Base-by-base conservation (phyloP, 331 rosid species). In the Saraca asoca region DNA sequence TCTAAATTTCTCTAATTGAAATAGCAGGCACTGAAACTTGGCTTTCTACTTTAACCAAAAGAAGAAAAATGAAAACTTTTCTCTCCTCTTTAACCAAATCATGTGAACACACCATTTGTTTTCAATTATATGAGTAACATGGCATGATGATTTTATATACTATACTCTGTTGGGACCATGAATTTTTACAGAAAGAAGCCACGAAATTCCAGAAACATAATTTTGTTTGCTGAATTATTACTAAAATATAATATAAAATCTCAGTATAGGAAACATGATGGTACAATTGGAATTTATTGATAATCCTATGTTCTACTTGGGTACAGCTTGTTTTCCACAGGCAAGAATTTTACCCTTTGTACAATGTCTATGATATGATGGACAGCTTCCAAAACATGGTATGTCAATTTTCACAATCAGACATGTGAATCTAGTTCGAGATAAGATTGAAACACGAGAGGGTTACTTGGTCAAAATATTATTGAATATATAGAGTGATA, bases 31-130 rank as follows among this genome's bases (percentile, higher is more conserved):
- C 11, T 39, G 43, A 39, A 39, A 7, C 11, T 39, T 10, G 2
- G 43, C 11, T 10, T 39, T 7, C 43, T 39, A 37, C 75, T 62
- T 41, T 46, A 44, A 75, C 14, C 60, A 54, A 56, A 68, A 60
- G 35, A 34, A 68, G 48, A 11, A 60, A 37, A 15, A 24, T 3
- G 31, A 24, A 6, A 63, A 45, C 29, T 39, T 14, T 12, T 46
- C 44, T 59, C 60, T 65, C 62, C 60, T 61, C 62, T 24, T 24
- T 24, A 24, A 24, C 31, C 31, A 24, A 24, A 24, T 1, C 31
- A 24, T 3, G 31, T 24, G 31, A 24, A 24, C 31, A 24, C 31
- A 24, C 31, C 31, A 24, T 3, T 24, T 3, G 31, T 24, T 24
- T 24, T 24, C 31, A 24, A 24, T 24, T 24, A 24, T 24, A 24